phyloP scores from a whole-genome alignment of 495 filamentous ascomycete species.

The Neurospora sp. region DNA sequence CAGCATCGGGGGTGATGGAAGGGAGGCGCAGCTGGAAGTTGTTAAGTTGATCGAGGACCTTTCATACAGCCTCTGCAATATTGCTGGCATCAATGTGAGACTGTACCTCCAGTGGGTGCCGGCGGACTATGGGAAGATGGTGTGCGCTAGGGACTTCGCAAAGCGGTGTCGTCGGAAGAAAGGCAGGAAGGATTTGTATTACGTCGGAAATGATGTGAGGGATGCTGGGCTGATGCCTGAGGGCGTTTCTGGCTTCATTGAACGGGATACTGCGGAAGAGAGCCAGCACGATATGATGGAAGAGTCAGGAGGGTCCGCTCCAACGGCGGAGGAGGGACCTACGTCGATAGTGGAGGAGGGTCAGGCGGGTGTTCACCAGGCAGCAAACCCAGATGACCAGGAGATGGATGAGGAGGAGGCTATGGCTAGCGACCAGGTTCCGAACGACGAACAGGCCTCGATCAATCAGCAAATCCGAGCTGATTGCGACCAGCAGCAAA shows the following conservation, averaged over 20 bases:
- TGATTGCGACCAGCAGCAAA: neutral
- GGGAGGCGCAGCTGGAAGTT: neutral
- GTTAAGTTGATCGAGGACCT: neutral
- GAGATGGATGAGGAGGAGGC: neutral
- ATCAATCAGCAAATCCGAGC: neutral
- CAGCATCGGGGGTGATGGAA: neutral
- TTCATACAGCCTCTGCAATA: neutral
- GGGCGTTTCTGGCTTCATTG: neutral
- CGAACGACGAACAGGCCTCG: neutral
- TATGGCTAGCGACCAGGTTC: neutral
- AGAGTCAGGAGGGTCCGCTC: no score
- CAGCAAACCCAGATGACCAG: neutral
- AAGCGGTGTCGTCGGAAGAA: neutral
- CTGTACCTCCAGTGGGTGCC: neutral
- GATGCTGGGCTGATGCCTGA: neutral
- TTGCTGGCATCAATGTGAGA: neutral
- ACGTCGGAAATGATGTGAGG: neutral
- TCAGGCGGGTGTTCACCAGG: neutral
- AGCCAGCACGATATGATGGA: no score
- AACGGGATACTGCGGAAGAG: neutral
- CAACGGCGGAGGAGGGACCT: no score
- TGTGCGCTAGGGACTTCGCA: neutral
- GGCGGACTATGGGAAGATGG: neutral
- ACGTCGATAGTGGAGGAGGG: no score
- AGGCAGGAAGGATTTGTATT: neutral